Base-by-base conservation (phyloP, 2,329 filamentous ascomycete species). In the Niveomyces coronatus region DNA sequence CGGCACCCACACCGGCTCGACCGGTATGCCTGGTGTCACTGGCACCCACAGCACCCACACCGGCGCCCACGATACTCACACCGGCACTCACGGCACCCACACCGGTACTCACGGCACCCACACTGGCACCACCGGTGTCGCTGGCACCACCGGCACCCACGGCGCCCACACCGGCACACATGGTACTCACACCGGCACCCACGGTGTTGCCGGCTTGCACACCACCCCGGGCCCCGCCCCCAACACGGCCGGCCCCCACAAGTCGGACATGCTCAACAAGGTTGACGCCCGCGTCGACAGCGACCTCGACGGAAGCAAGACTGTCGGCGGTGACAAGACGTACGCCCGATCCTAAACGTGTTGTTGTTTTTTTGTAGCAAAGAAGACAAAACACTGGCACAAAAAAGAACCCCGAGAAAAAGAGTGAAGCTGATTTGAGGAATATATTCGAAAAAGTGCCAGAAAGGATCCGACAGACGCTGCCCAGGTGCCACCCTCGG, bases 401-500 rank as follows among this genome's bases (percentile, higher is more conserved):
- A 6, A n/a, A 11, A 13, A 22, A n/a, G 7, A 32, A 14, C 5
- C n/a, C 26, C 18, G 18, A 17, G n/a, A 11, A 27, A 34, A 22
- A 24, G 15, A 33, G 13, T n/a, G 24, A 20, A 23, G 19, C 37
- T 39, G 37, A 39, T 31, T 15, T 39, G 24, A 31, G 13, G 19
- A 41, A 22, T 26, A 19, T 24, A 13, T 40, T 11, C n/a, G n/a
- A n/a, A 33, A 32, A 22, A 22, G 24, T 19, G 16, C 26, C 19
- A 22, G 31, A 11, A 39, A 31, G 44, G 71, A 76, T 32, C 71
- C 71, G 4, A 68, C 62, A 14, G 72, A 76, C 44, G 71, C 73
- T 2, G 58, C 72, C 0, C 71, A 76, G 49, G 71, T 75, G 0
- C 71, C 72, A 2, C 72, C 73, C 5, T 76, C 71, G 2, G 64